These are phyloP conservation scores for Phytopythium sindhum DNA, from an alignment of 352 stramenopile genomes.

Conservation along the genomic window DNA sequence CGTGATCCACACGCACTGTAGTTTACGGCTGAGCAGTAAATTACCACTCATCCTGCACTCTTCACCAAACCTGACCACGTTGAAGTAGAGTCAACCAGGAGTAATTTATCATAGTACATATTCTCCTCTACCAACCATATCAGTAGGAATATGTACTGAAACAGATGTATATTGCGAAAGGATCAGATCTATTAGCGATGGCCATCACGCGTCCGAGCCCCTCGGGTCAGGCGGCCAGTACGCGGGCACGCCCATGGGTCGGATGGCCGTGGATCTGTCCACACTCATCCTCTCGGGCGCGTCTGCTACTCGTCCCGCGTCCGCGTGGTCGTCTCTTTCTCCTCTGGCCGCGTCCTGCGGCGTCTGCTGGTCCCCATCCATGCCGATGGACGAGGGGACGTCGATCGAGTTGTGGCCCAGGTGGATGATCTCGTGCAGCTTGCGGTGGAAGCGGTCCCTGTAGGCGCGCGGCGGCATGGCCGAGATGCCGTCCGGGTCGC, in stretches of 20 bases:
- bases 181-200: too few species aligned
- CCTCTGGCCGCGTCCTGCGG: not conserved
- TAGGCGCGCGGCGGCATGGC: conserved; percentile 71
- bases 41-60: too few species aligned
- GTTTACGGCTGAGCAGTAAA: too few species aligned
- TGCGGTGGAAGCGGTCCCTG: conserved; percentile 60
- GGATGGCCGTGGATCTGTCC: conserved; percentile 3
- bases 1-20: too few species aligned
- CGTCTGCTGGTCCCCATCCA: not conserved
- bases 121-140: too few species aligned
- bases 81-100: too few species aligned
- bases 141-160: too few species aligned
- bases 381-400: conserved; percentile 12
- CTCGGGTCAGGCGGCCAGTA: not conserved
- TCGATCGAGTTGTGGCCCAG: conserved; percentile 45
- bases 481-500: conserved; percentile 73
- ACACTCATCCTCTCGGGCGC: not conserved
- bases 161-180: too few species aligned
- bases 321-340: not conserved
- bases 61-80: too few species aligned
- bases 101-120: too few species aligned
- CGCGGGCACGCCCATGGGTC: not conserved
- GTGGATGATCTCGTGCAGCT: conserved; percentile 75
- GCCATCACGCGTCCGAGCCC: not conserved
- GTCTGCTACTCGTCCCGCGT: not conserved